Evolutionary conservation across 163 green algal species (phyloP).

Genomic region (Coccomyxa subellipsoidea): DNA sequence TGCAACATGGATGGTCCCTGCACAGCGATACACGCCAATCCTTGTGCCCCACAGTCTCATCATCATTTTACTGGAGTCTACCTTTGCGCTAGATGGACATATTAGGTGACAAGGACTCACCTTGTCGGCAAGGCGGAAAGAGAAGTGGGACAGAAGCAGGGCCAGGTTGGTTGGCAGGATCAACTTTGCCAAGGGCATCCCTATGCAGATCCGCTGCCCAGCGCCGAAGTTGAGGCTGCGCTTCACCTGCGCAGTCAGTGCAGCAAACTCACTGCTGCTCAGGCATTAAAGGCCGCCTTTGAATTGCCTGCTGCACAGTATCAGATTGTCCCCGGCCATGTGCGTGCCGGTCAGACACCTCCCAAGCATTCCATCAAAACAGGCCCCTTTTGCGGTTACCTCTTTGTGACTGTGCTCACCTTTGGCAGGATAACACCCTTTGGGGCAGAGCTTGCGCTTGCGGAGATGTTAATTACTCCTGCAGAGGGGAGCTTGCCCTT

Average conservation of each 20-base stretch:
- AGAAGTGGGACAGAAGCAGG: conserved; percentile 39
- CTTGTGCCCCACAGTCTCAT: too few species aligned
- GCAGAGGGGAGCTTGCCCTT: background rate
- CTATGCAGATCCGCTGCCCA: conserved; percentile 59
- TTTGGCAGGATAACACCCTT: too few species aligned
- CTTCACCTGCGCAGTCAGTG: background rate
- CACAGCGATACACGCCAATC: too few species aligned
- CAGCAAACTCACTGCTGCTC: background rate
- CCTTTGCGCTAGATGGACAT: too few species aligned
- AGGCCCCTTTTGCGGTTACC: background rate
- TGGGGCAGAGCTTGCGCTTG: background rate
- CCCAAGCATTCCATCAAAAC: background rate
- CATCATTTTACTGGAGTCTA: too few species aligned
- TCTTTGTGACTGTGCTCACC: too few species aligned
- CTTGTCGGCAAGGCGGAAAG: conserved; percentile 32
- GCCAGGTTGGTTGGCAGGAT: conserved; percentile 51
- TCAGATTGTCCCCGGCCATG: too few species aligned
- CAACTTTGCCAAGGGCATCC: conserved; percentile 58
- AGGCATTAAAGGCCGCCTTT: too few species aligned
- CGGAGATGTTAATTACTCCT: background rate
- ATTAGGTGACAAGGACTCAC: background rate
- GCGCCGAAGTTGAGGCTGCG: conserved; percentile 49
- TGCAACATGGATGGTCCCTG: too few species aligned
- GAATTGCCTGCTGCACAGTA: too few species aligned
- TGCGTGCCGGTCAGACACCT: too few species aligned